Base-by-base conservation (phyloP, 176 grass and related monocot genomes). In the Miscanthus lutarioriparius region DNA sequence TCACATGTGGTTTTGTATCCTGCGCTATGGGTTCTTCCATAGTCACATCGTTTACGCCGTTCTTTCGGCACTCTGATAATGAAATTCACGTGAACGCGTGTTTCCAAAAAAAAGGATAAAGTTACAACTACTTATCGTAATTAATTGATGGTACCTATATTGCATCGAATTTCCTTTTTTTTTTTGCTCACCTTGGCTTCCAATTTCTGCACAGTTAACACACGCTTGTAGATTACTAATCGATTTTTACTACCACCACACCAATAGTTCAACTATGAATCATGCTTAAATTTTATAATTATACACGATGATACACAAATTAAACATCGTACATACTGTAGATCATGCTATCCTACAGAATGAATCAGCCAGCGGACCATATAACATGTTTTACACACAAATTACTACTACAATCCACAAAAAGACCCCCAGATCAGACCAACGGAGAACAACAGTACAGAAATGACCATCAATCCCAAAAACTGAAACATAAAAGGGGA, bases 321-420 rank as follows among this genome's bases (percentile, higher is more conserved):
- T 5, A 26, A 61, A 40, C 8, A 26, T 7, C 7, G 53, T n/a
- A 13, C 19, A 51, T 16, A 3, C 59, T 7, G 25, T 45, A 37
- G 2, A 80, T 35, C 10, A 22, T 41, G 45, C 15, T 58, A 81
- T 10, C 20, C 47, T 81, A 70, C 33, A 81, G 22, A 37, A 20
- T 10, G 27, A 71, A 71, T 71, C 79, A 82, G 66, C 0, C 47
- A 70, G 47, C 44, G n/a, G 10, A 49, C 10, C 28, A 5, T 8
- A 14, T n/a, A 8, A 36, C 64, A 70, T 11, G 64, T 81, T 81
- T 49, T 81, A 70, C 65, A 81, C 79, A 70, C 27, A 53, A 53
- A 56, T 2, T 39, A 6, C 65, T 39, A 6, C 65, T 10, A 8
- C 15, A 81, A 70, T 56, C n/a, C 8, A 53, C 66, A 56, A 26